Conservation (phyloP, 352 stramenopile genomes). For the Achlya hypogyna region DNA sequence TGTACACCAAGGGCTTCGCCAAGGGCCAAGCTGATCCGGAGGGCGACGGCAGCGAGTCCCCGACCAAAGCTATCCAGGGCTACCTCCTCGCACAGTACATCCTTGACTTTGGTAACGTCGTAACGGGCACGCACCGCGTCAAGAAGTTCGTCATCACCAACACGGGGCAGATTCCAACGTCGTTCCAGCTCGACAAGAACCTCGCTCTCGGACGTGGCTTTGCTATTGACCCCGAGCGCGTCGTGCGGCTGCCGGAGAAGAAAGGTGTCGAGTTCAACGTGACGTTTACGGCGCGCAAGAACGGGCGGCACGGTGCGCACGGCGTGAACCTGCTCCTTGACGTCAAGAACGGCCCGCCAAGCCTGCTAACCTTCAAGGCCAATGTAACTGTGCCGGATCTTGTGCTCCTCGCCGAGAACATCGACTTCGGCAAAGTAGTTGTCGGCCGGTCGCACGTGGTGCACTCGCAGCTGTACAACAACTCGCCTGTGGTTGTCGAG, state of each 20-base stretch:
- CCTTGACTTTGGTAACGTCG: conserved; percentile 91
- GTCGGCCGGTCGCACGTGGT: conserved; percentile 83
- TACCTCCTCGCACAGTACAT: conserved; percentile 88
- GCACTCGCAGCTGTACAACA: conserved; percentile 89
- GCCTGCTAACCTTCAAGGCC: conserved; percentile 75
- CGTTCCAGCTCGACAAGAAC: conserved; percentile 90
- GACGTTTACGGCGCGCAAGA: conserved; percentile 86
- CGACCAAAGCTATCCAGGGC: conserved; percentile 12
- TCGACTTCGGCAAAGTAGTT: conserved; percentile 88
- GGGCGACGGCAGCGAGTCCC: background rate
- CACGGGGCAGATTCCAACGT: conserved; percentile 71
- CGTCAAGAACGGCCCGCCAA: conserved; percentile 86
- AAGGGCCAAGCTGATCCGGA: background rate
- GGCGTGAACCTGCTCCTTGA: conserved; percentile 76
- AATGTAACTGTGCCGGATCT: conserved; percentile 89
- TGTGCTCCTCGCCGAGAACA: conserved; percentile 54
- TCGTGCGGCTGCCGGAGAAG: conserved; percentile 87
- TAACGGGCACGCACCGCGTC: conserved; percentile 85
- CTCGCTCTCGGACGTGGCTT: conserved; percentile 80
- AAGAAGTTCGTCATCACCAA: conserved; percentile 91
- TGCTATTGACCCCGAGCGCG: conserved; percentile 88
- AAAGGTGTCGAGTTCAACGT: conserved; percentile 83
- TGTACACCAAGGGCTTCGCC: background rate
- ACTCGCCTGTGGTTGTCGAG: conserved; percentile 74
- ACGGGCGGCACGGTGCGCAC: conserved; percentile 65